A percentile compares a stretch with the other conserved stretches of the same genome.
phyloP scores from a whole-genome alignment of 2,329 filamentous ascomycete species.

The Fusarium acutatum region DNA sequence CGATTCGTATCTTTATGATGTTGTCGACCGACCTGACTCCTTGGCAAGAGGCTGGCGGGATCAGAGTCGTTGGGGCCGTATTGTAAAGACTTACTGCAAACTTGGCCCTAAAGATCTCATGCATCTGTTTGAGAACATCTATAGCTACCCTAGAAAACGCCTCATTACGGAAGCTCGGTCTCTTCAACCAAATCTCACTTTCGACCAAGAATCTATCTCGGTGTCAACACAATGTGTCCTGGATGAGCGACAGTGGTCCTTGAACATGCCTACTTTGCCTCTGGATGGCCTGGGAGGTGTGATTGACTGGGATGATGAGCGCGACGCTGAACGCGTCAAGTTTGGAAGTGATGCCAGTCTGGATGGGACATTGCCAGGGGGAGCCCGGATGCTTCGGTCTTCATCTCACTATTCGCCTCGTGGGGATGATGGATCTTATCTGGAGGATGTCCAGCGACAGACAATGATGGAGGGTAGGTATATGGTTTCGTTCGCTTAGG shows the following conservation, averaged over 20 bases:
- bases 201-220: conserved; percentile 57
- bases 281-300: conserved; percentile 51
- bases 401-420: conserved; percentile 50
- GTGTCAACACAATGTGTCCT: conserved; percentile 49
- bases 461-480: conserved; percentile 29
- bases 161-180: conserved; percentile 54
- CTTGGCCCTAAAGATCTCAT: conserved; percentile 60
- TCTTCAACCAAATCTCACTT: conserved; percentile 53
- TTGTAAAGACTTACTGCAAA: conserved; percentile 58
- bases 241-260: conserved; percentile 50
- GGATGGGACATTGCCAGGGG: conserved; percentile 48
- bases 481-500: conserved; percentile 18
- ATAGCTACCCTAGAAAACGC: conserved; percentile 55
- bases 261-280: conserved; percentile 44
- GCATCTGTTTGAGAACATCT: conserved; percentile 57
- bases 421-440: conserved; percentile 50
- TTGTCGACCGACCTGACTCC: conserved; percentile 42
- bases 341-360: conserved; percentile 49
- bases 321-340: conserved; percentile 44
- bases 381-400: conserved; percentile 41
- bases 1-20: conserved; percentile 36
- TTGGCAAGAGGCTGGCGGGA: conserved; percentile 48
- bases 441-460: conserved; percentile 43
- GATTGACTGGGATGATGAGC: conserved; percentile 52
- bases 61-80: conserved; percentile 49